Percentiles rank a stretch among this genome's conserved stretches.
Evolutionary conservation across 2,329 filamentous ascomycete species (phyloP).

Genomic region (Cadophora sp.): DNA sequence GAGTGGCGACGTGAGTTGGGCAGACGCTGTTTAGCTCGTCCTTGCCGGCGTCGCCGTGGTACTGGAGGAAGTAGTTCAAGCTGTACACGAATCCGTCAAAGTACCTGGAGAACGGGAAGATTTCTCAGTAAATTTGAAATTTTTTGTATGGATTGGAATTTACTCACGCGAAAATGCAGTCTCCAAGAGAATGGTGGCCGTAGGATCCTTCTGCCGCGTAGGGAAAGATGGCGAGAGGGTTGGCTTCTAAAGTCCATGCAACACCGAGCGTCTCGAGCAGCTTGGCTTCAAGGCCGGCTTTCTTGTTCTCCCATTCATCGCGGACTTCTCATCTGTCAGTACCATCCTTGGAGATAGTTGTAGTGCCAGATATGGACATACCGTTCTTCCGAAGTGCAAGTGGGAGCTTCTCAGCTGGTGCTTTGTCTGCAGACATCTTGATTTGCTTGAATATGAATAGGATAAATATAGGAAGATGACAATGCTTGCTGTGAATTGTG

Average conservation of each 20-base stretch:
- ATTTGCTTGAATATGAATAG: background rate
- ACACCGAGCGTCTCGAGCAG: conserved; percentile 55
- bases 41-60: conserved; percentile 49
- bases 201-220: conserved; percentile 50
- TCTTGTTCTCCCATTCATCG: conserved; percentile 59
- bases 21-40: conserved; percentile 57
- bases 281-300: conserved; percentile 51
- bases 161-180: conserved; percentile 52
- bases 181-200: conserved; percentile 50
- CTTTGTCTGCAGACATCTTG: conserved; percentile 15
- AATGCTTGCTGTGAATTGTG: background rate
- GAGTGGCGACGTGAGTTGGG: conserved; percentile 51
- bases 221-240: conserved; percentile 55
- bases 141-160: background rate
- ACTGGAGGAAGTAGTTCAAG: conserved; percentile 49
- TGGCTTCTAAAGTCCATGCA: conserved; percentile 58
- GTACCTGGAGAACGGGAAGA: conserved; percentile 49
- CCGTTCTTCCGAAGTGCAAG: conserved; percentile 60
- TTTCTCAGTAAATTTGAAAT: background rate
- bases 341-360: background rate
- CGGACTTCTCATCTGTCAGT: conserved; percentile 43
- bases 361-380: conserved; percentile 42
- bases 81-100: conserved; percentile 51
- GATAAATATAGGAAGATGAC: background rate
- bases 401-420: conserved; percentile 53